A percentile compares a stretch with the other conserved stretches of the same genome.
These are phyloP conservation scores for Chlamydomonas applanata DNA, from an alignment of 139 green algal species.

Conservation along the genomic window DNA sequence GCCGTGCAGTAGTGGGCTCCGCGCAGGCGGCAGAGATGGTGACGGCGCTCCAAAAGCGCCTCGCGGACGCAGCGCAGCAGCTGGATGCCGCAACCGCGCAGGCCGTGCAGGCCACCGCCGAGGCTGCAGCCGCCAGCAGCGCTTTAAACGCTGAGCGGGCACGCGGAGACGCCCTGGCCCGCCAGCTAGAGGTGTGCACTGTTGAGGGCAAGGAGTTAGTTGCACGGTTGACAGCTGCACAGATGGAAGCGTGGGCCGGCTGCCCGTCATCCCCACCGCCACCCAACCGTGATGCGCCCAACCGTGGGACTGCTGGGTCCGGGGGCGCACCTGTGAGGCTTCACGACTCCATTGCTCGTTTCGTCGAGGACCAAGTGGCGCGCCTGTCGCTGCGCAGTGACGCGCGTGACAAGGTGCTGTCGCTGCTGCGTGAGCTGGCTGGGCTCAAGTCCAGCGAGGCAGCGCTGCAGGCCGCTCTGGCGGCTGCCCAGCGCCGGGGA, in stretches of 20 bases:
- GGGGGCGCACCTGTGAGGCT: too few relatives aligned
- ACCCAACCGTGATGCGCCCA: too few relatives aligned
- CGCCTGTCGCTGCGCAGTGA: conserved; percentile 29
- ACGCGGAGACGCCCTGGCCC: conserved; percentile 23
- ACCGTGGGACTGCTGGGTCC: too few relatives aligned
- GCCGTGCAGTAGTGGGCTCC: background rate
- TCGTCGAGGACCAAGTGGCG: conserved; percentile 36
- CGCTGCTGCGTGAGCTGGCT: conserved; percentile 55
- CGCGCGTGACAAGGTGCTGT: conserved; percentile 39
- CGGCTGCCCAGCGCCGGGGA: conserved; percentile 35
- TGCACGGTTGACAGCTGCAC: conserved; percentile 21
- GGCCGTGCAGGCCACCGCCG: conserved; percentile 4
- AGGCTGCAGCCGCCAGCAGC: background rate
- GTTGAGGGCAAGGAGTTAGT: conserved; percentile 27
- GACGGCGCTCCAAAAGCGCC: background rate
- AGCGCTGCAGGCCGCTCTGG: conserved; percentile 41
- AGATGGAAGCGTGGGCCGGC: conserved; percentile 26
- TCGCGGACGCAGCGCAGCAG: background rate
- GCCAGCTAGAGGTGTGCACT: conserved; percentile 16
- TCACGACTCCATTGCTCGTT: background rate
- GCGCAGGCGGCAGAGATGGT: background rate
- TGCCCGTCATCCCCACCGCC: background rate
- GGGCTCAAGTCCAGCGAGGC: conserved; percentile 58
- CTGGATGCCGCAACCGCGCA: background rate
- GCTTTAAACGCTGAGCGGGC: background rate